Conservation (phyloP, 257 asterid species). For the Ocimum tenuiflorum region DNA sequence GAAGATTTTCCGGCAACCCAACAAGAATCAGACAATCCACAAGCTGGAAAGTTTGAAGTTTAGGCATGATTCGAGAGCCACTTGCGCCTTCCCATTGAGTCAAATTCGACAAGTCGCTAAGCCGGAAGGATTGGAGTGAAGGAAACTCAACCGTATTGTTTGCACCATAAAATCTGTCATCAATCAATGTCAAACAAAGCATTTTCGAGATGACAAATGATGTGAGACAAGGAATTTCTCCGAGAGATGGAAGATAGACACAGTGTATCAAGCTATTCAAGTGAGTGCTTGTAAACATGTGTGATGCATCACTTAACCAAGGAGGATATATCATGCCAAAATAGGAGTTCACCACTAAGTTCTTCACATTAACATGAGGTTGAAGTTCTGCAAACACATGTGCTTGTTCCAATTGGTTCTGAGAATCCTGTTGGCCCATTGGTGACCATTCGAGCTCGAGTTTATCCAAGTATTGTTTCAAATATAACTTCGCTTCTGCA, state of each 20-base stretch:
- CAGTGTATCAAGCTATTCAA: background rate
- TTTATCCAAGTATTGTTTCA: background rate
- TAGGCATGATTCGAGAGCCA: no score
- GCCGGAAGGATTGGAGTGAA: no score
- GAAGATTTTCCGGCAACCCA: no score
- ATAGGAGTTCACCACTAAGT: background rate
- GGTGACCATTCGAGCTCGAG: background rate
- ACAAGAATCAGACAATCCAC: no score
- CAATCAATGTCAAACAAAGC: background rate
- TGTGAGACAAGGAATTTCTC: slow-evolving; percentile 1
- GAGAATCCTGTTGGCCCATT: background rate
- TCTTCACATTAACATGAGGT: slow-evolving; percentile 15
- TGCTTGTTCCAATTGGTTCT: background rate
- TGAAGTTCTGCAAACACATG: background rate
- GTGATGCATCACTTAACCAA: background rate
- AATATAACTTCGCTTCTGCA: background rate
- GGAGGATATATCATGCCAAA: background rate
- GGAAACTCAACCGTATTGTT: no score
- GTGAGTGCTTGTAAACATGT: background rate
- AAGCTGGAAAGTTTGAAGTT: no score
- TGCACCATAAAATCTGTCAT: background rate
- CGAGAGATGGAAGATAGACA: background rate
- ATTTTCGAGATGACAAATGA: background rate
- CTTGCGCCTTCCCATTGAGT: no score
- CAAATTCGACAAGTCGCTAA: no score